Conservation (phyloP, 176 grass and related monocot species). For the Hsuehochloa calcarea region DNA sequence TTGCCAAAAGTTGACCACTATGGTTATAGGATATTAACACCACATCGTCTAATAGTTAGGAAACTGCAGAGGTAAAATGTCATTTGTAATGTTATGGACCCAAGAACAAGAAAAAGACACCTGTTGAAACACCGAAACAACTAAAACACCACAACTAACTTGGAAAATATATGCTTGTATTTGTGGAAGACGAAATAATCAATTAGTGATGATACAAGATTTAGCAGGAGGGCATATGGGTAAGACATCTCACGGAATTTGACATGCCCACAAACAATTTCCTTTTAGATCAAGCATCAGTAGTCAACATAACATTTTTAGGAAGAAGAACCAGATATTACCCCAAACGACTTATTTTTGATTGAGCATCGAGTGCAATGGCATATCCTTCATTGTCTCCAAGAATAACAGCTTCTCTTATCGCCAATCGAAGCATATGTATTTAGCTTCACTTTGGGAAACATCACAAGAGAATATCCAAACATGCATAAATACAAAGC, state of each 20-base stretch:
- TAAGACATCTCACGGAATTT: background rate
- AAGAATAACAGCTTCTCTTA: slow-evolving; percentile 50
- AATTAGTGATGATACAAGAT: background rate
- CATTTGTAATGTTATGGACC: background rate
- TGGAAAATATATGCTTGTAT: background rate
- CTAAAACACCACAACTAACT: background rate
- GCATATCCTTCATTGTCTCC: slow-evolving; percentile 67
- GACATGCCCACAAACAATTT: background rate
- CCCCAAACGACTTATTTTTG: slow-evolving; percentile 64
- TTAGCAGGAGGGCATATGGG: background rate
- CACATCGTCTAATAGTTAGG: slow-evolving; percentile 51
- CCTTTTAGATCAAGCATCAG: slow-evolving; percentile 23
- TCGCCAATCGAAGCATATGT: slow-evolving; percentile 36
- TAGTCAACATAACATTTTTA: background rate
- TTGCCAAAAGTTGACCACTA: slow-evolving; percentile 54
- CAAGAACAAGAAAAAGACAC: background rate
- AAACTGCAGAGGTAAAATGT: slow-evolving; percentile 35
- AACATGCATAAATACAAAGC: slow-evolving; percentile 16
- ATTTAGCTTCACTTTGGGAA: slow-evolving; percentile 4
- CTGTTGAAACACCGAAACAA: too few relatives aligned
- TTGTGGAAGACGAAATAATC: background rate
- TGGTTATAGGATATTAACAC: slow-evolving; percentile 50
- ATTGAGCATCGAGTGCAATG: slow-evolving; percentile 43
- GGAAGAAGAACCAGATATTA: slow-evolving; percentile 27
- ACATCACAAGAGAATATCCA: background rate